These are phyloP conservation scores for Cucumis melo DNA, from an alignment of 306 rosid genomes.

Conservation along the genomic window DNA sequence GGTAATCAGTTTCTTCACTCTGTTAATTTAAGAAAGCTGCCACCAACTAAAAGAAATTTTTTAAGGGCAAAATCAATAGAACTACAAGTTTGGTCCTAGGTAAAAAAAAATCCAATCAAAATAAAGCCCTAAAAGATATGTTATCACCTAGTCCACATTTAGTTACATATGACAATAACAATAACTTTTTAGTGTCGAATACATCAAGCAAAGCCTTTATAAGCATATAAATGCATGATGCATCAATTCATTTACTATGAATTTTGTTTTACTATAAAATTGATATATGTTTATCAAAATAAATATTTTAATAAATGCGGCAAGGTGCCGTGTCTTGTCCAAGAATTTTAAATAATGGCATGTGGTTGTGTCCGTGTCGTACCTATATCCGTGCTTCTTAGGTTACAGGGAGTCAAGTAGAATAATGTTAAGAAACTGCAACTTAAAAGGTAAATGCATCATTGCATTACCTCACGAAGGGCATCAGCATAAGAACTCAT, in stretches of 20 bases:
- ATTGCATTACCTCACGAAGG: constrained; percentile 84
- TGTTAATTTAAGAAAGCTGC: not conserved
- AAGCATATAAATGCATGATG: too few relatives aligned
- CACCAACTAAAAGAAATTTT: not conserved
- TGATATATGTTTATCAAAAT: too few relatives aligned
- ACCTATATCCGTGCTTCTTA: too few relatives aligned
- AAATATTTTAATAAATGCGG: too few relatives aligned
- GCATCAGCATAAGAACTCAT: constrained; percentile 99
- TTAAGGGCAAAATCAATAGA: not conserved
- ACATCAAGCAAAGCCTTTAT: too few relatives aligned
- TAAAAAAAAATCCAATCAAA: not conserved
- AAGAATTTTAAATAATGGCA: too few relatives aligned
- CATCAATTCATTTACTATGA: too few relatives aligned
- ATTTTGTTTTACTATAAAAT: too few relatives aligned
- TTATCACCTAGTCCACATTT: not conserved
- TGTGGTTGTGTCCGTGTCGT: too few relatives aligned
- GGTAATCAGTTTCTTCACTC: not conserved
- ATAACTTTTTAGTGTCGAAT: too few relatives aligned
- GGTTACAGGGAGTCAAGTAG: not conserved
- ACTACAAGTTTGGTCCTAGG: not conserved
- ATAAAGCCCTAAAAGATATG: not conserved
- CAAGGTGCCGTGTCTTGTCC: too few relatives aligned
- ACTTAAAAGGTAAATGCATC: not conserved
- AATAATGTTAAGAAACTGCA: not conserved
- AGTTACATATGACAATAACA: not conserved